These are phyloP conservation scores for Flagelloscypha sp. DNA, from an alignment of 768 basidiomycete species.

Conservation along the genomic window DNA sequence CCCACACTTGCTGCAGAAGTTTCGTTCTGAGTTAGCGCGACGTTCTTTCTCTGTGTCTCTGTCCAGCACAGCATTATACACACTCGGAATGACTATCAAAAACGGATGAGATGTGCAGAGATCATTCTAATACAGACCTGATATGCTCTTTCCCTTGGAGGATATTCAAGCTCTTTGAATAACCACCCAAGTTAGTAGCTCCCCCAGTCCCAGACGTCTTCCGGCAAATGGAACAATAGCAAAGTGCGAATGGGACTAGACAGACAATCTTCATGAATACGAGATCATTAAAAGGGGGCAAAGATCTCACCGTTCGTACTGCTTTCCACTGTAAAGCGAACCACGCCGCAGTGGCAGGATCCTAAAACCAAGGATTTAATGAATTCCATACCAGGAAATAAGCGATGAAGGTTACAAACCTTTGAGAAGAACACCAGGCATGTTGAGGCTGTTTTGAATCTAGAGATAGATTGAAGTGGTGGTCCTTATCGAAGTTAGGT, in stretches of 20 bases:
- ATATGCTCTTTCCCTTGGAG: conserved; percentile 45
- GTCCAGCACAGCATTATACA: conserved; percentile 56
- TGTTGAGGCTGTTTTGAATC: too few species aligned
- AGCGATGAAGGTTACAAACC: too few species aligned
- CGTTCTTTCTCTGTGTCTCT: conserved; percentile 43
- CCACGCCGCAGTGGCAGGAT: conserved; percentile 47
- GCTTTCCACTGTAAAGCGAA: conserved; percentile 37
- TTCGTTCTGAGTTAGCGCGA: conserved; percentile 46
- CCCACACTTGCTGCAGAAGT: conserved; percentile 57
- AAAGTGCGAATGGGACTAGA: too few species aligned
- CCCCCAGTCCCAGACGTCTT: conserved; percentile 62
- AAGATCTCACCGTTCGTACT: conserved; percentile 30
- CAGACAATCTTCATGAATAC: background rate
- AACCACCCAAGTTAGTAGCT: conserved; percentile 57
- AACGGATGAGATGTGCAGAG: background rate
- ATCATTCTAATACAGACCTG: conserved; percentile 26
- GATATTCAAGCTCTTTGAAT: conserved; percentile 41
- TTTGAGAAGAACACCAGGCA: too few species aligned
- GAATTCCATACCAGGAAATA: too few species aligned
- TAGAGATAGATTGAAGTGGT: too few species aligned
- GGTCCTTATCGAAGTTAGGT: too few species aligned
- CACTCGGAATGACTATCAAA: conserved; percentile 21
- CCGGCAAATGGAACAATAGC: conserved; percentile 62
- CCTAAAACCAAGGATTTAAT: too few species aligned
- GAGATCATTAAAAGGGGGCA: background rate